Percentiles rank a stretch among this genome's conserved stretches.
phyloP scores from a whole-genome alignment of 768 basidiomycete species.

The Lentinula sp. region DNA sequence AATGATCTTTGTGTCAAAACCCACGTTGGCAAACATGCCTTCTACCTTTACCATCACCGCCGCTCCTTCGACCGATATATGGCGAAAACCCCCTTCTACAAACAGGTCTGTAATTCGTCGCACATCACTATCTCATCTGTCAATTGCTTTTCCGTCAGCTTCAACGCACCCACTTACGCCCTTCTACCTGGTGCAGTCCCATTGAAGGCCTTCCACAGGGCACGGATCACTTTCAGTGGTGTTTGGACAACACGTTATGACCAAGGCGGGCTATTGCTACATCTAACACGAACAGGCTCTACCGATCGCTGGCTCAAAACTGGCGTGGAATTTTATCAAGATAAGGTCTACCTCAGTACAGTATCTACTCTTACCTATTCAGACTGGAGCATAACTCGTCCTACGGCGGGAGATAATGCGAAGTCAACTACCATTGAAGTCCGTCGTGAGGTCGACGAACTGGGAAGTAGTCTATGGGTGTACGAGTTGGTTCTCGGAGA shows the following conservation, averaged over 20 bases:
- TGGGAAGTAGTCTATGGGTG: slow-evolving; percentile 7
- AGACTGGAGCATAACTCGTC: slow-evolving; percentile 7
- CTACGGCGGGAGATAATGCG: neutral
- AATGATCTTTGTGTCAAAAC: neutral
- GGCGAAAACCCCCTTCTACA: slow-evolving; percentile 8
- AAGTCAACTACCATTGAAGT: slow-evolving; percentile 1
- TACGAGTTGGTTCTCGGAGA: slow-evolving; percentile 5
- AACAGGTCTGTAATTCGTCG: neutral
- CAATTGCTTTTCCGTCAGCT: slow-evolving; percentile 5
- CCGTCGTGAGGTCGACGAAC: slow-evolving; percentile 4
- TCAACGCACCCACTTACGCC: neutral
- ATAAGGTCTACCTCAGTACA: slow-evolving; percentile 6
- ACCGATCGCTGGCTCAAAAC: slow-evolving; percentile 7
- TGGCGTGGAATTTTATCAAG: slow-evolving; percentile 7
- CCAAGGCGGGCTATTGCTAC: slow-evolving; percentile 1
- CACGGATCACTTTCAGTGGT: neutral
- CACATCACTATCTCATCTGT: too few relatives aligned
- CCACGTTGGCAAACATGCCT: neutral
- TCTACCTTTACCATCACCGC: slow-evolving; percentile 4
- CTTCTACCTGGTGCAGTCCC: neutral
- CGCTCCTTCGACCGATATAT: slow-evolving; percentile 5
- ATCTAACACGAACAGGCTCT: neutral
- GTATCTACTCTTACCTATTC: slow-evolving; percentile 1
- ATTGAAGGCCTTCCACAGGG: neutral
- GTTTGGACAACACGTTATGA: slow-evolving; percentile 3